Evolutionary conservation across 1,139 yeast genomes (phyloP).

Genomic region (Pichia sp.): DNA sequence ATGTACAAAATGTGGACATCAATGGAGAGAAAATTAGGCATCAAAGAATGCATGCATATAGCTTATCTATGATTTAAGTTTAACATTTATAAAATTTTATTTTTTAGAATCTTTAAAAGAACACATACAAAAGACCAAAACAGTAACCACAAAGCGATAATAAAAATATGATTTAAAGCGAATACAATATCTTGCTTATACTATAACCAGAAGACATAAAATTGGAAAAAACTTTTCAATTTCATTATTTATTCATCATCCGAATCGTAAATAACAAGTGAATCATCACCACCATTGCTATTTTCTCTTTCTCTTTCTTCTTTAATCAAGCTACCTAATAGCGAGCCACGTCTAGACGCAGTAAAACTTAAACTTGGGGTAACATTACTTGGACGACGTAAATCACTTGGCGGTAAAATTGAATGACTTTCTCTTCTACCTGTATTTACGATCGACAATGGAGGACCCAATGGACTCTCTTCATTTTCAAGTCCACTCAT

Average conservation of each 20-base stretch:
- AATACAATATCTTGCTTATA: not conserved
- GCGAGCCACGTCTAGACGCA: conserved; percentile 14
- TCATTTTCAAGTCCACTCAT: not conserved
- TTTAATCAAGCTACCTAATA: conserved; percentile 15
- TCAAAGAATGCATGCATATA: no score
- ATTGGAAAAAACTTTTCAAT: no score
- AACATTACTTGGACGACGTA: conserved; percentile 10
- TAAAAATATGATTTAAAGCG: not conserved
- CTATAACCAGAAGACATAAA: not conserved
- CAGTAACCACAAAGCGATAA: not conserved
- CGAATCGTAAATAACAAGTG: conserved; percentile 20
- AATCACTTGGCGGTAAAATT: conserved; percentile 12
- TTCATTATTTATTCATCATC: conserved; percentile 20
- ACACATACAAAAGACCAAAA: not conserved
- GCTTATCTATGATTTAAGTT: not conserved
- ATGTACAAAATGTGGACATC: conserved; percentile 87
- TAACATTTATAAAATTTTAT: not conserved
- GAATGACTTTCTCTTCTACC: conserved; percentile 13
- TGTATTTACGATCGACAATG: not conserved
- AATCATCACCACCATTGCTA: conserved; percentile 7
- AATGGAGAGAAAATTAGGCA: conserved; percentile 86
- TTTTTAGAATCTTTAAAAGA: not conserved
- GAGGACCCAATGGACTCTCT: not conserved
- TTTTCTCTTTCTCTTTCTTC: conserved; percentile 8
- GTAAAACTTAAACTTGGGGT: conserved; percentile 16